A percentile compares a stretch with the other conserved stretches of the same genome.
Evolutionary conservation across 768 basidiomycete genomes (phyloP).

Genomic region (Boletales sp.): DNA sequence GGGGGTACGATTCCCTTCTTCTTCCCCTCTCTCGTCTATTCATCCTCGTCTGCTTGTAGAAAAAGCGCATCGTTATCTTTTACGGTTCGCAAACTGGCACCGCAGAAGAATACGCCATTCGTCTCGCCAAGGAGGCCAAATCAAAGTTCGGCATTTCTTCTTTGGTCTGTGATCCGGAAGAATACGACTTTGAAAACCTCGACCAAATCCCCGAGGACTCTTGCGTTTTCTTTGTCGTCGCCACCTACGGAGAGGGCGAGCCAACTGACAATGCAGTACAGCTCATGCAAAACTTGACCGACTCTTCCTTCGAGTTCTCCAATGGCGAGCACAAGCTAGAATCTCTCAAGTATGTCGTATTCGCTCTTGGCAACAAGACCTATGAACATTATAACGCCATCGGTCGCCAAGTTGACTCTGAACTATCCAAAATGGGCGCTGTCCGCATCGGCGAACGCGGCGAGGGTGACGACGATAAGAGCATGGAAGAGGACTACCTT

Average conservation of each 20-base stretch:
- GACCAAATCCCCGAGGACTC: constrained; percentile 86
- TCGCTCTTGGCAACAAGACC: constrained; percentile 88
- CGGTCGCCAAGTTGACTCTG: constrained; percentile 70
- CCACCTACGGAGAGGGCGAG: constrained; percentile 98
- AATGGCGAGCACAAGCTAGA: constrained; percentile 71
- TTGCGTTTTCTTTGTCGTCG: constrained; percentile 92
- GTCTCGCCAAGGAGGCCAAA: constrained; percentile 97
- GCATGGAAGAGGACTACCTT: constrained; percentile 99
- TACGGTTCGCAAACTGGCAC: constrained; percentile 99
- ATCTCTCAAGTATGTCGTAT: constrained; percentile 92
- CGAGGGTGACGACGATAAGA: constrained; percentile 98
- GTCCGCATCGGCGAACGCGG: constrained; percentile 83
- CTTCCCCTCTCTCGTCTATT: constrained; percentile 3
- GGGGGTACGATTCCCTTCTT: constrained; percentile 53
- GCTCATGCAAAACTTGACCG: constrained; percentile 88
- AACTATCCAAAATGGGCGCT: constrained; percentile 77
- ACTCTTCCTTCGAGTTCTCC: constrained; percentile 84
- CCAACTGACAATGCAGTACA: constrained; percentile 97
- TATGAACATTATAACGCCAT: constrained; percentile 98
- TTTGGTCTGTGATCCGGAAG: constrained; percentile 96
- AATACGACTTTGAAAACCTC: constrained; percentile 97
- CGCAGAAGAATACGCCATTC: constrained; percentile 96
- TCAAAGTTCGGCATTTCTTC: constrained; percentile 93
- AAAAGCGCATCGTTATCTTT: constrained; percentile 95
- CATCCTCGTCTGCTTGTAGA: constrained; percentile 44